Base-by-base conservation (phyloP, 768 basidiomycete species). In the Rossbeevera mucosa region DNA sequence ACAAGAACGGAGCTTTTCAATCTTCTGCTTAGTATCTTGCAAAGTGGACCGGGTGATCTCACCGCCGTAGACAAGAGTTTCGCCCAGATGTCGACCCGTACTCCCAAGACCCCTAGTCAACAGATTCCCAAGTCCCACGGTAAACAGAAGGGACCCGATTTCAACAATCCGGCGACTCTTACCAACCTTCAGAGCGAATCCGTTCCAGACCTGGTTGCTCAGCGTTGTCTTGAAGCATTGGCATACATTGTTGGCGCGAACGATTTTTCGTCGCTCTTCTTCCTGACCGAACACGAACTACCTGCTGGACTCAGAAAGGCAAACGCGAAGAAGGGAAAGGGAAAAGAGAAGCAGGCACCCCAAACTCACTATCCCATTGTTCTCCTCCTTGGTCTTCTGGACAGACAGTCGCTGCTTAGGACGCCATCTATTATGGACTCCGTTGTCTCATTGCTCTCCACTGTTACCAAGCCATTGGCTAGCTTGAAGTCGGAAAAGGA, bases 1-100 rank as follows among this genome's bases (percentile, higher is more conserved):
- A 94, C 95, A 0, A 81, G 96, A 18, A 84, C 82, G 5, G 96
- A 99, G 59, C 76, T 98, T 21, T 90, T 99, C 77, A 96, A 94
- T 64, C 80, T 97, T 13, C 80, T 99, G 20, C 78, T 99, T n/a
- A 87, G 82, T 55, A 91, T 98, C 55, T 74, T 98, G 6, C 94
- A 98, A 69, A 96, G 95, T 60, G 95, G 95, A 13, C 87, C 94
- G 2, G 92, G 90, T 16, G 96, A 98, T 68, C 78, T 95, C 24
- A 83, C 86, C 2, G 83, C 89, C 2, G 91, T 97, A 20, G 96
- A 98, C 71, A 90, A 87, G 64, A 93, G 91, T 64, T 94, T 96
- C 69, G 80, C 91, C 3, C 94, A 94, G 65, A 81, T 94, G 85
- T 88, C 89, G 1, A 78, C 94, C 55, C 82, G 86, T 21, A 76